These are phyloP conservation scores for Aspergillus transmontanensis DNA, from an alignment of 2,329 filamentous ascomycete genomes.

Conservation along the genomic window DNA sequence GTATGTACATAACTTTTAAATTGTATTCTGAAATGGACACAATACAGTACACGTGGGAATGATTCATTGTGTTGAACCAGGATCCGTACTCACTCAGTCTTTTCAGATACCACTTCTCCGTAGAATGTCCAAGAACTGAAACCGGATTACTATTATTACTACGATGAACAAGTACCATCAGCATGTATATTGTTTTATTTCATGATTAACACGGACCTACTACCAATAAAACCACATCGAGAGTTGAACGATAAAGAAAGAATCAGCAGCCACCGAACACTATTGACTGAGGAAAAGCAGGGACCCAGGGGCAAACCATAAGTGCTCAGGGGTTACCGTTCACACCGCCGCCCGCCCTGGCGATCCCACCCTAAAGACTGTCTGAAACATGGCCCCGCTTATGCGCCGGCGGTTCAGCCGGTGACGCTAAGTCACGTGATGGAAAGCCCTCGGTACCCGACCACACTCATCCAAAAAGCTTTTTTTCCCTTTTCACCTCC, in stretches of 20 bases:
- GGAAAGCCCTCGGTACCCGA: neutral
- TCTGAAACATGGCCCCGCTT: slow-evolving; percentile 13
- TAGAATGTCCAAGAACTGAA: neutral
- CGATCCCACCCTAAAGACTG: slow-evolving; percentile 16
- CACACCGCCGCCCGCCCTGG: slow-evolving; percentile 16
- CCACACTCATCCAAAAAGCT: slow-evolving; percentile 2
- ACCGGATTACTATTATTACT: neutral
- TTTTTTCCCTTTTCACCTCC: neutral
- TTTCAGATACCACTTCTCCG: neutral
- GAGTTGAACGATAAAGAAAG: neutral
- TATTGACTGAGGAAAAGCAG: slow-evolving; percentile 8
- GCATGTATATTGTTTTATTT: neutral
- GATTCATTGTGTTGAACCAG: neutral
- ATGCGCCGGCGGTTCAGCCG: neutral
- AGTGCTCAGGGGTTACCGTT: slow-evolving; percentile 13
- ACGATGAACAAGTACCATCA: neutral
- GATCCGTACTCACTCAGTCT: neutral
- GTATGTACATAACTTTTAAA: neutral
- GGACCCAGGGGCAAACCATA: slow-evolving; percentile 18
- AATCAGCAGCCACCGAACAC: slow-evolving; percentile 5
- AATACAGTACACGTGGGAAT: slow-evolving; percentile 1
- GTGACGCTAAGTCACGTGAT: slow-evolving; percentile 6
- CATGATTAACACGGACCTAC: neutral
- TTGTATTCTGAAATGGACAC: neutral
- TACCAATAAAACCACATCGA: neutral